Percentiles rank a stretch among this genome's conserved stretches.
phyloP scores from a whole-genome alignment of 1,139 yeast species.

The Kodamaea arcana region DNA sequence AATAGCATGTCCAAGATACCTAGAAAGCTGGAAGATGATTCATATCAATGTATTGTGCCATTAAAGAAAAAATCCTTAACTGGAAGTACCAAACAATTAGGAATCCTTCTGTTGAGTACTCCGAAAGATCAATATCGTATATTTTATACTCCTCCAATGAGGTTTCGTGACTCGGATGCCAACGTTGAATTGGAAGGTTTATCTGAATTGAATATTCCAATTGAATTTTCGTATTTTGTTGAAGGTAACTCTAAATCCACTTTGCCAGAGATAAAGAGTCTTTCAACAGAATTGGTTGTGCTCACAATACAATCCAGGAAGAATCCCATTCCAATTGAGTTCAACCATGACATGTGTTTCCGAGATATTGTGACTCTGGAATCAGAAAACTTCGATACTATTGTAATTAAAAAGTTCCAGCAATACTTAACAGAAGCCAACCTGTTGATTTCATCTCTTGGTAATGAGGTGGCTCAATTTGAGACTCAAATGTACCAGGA shows the following conservation, averaged over 20 bases:
- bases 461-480: slow-evolving; percentile 32
- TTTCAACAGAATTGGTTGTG: slow-evolving; percentile 30
- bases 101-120: slow-evolving; percentile 34
- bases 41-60: slow-evolving; percentile 32
- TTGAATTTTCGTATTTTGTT: slow-evolving; percentile 30
- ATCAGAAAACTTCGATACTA: slow-evolving; percentile 27
- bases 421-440: slow-evolving; percentile 26
- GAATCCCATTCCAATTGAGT: slow-evolving; percentile 35
- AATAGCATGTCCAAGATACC: slow-evolving; percentile 14
- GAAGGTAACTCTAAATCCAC: slow-evolving; percentile 12
- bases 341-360: slow-evolving; percentile 38
- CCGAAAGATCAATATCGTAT: slow-evolving; percentile 30
- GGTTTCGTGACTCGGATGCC: slow-evolving; percentile 16
- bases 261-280: slow-evolving; percentile 28
- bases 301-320: slow-evolving; percentile 30
- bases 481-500: slow-evolving; percentile 37
- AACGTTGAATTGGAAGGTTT: slow-evolving; percentile 6
- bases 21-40: slow-evolving; percentile 18
- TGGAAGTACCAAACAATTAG: slow-evolving; percentile 29
- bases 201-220: slow-evolving; percentile 29
- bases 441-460: slow-evolving; percentile 29
- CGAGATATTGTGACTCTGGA: slow-evolving; percentile 21
- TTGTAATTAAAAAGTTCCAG: slow-evolving; percentile 30
- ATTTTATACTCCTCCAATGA: slow-evolving; percentile 33
- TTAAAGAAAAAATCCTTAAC: slow-evolving; percentile 36